Conservation (phyloP, 306 rosid species). For the Erythrophleum fordii region DNA sequence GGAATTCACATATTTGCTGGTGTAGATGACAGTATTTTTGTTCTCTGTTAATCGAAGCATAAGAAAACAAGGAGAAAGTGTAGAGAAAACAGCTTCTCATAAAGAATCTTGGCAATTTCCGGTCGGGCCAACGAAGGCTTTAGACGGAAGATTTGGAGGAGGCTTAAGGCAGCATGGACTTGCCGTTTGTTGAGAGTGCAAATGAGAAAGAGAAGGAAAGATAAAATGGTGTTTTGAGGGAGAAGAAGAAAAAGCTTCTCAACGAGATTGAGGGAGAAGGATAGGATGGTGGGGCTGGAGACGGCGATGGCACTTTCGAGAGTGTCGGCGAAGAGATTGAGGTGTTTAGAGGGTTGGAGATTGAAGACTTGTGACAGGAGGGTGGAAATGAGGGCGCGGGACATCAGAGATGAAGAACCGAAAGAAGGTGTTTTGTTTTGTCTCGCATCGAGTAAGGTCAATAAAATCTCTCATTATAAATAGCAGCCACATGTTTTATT, state of each 20-base stretch:
- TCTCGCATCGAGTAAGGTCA: no score
- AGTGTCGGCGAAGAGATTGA: conserved; percentile 61
- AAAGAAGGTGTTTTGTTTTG: no score
- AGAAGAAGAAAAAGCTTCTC: conserved; percentile 70
- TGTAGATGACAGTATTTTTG: conserved; percentile 45
- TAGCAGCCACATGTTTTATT: no score
- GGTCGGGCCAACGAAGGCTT: conserved; percentile 66
- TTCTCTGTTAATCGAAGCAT: conserved; percentile 60
- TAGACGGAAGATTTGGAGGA: conserved; percentile 58
- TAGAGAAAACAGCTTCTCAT: conserved; percentile 65
- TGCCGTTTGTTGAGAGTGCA: conserved; percentile 53
- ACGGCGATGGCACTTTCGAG: conserved; percentile 61
- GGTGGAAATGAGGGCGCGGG: conserved; percentile 45
- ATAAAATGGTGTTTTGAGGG: conserved; percentile 53
- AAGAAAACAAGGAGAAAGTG: conserved; percentile 71
- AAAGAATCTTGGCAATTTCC: conserved; percentile 70
- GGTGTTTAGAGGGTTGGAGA: conserved; percentile 48
- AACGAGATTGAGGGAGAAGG: conserved; percentile 64
- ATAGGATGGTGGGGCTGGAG: conserved; percentile 44
- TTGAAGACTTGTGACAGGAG: conserved; percentile 41
- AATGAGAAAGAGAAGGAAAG: conserved; percentile 67
- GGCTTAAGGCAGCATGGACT: conserved; percentile 50
- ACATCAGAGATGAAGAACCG: conserved; percentile 55
- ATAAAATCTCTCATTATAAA: no score
- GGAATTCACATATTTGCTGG: no score